Evolutionary conservation across 164 flowering plant genomes (phyloP).

Genomic region (Macadamia tetraphylla): DNA sequence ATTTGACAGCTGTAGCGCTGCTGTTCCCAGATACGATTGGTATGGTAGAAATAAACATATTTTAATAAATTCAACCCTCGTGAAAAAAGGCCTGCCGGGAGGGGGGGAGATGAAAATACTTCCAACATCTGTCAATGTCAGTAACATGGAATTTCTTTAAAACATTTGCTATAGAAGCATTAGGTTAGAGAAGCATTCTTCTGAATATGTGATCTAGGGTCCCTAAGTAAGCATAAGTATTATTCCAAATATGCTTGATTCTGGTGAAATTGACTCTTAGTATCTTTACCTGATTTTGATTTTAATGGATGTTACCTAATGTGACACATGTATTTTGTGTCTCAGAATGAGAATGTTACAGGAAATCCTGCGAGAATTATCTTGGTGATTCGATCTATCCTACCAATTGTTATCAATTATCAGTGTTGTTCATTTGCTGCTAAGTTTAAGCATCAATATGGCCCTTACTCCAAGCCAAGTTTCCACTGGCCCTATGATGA

Average conservation of each 20-base stretch:
- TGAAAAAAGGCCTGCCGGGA: neutral
- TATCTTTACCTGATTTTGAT: neutral
- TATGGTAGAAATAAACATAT: too few relatives aligned
- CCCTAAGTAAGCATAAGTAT: neutral
- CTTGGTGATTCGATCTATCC: constrained; percentile 10
- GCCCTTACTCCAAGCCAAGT: constrained; percentile 36
- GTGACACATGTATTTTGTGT: neutral
- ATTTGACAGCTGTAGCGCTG: too few relatives aligned
- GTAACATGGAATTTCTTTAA: too few relatives aligned
- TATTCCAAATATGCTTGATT: neutral
- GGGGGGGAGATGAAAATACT: neutral
- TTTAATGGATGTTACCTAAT: neutral
- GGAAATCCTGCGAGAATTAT: constrained; percentile 17
- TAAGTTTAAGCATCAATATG: constrained; percentile 28
- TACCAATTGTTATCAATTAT: neutral
- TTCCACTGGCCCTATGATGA: constrained; percentile 29
- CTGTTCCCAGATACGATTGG: too few relatives aligned
- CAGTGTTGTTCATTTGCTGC: neutral
- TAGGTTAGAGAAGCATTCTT: too few relatives aligned
- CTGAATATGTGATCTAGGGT: too few relatives aligned
- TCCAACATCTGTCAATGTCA: neutral
- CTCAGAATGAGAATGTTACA: constrained; percentile 17
- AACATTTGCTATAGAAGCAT: too few relatives aligned
- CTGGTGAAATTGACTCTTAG: neutral
- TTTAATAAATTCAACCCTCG: too few relatives aligned